Conservation (phyloP, 768 basidiomycete genomes). For the Tubosaeta sp. region DNA sequence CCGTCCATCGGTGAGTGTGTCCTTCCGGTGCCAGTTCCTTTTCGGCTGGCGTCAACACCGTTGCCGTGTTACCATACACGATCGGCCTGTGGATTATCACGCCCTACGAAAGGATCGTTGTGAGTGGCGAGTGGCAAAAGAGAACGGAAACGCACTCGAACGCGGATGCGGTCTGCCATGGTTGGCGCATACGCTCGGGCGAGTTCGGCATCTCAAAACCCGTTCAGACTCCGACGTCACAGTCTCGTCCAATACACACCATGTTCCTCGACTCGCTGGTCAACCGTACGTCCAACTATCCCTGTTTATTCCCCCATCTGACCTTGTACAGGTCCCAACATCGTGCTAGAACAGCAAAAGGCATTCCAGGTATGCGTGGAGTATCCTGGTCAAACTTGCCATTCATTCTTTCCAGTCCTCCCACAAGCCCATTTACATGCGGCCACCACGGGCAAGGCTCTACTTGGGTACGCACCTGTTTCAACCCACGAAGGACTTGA, state of each 20-base stretch:
- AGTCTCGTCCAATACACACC: not conserved
- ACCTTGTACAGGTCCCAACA: constrained; percentile 51
- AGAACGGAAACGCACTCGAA: constrained; percentile 52
- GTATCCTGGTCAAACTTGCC: not conserved
- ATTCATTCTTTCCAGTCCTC: constrained; percentile 29
- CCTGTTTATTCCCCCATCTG: not conserved
- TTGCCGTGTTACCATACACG: constrained; percentile 93
- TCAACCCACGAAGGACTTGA: too few relatives aligned
- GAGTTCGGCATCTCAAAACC: constrained; percentile 34
- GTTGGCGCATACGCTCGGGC: constrained; percentile 24
- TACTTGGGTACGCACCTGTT: constrained; percentile 50
- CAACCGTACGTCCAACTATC: constrained; percentile 46
- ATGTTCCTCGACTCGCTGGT: constrained; percentile 61
- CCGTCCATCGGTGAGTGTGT: constrained; percentile 96
- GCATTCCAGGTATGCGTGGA: constrained; percentile 51
- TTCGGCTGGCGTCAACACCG: constrained; percentile 71
- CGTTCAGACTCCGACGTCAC: constrained; percentile 31
- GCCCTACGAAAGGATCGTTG: constrained; percentile 54
- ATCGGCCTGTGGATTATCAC: constrained; percentile 85
- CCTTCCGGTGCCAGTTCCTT: constrained; percentile 55
- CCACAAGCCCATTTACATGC: constrained; percentile 52
- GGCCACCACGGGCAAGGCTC: constrained; percentile 56
- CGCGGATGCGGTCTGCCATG: constrained; percentile 70
- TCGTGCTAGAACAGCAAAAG: constrained; percentile 61
- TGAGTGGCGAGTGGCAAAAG: not conserved